A percentile compares a stretch with the other conserved stretches of the same genome.
phyloP scores from a whole-genome alignment of 1,284 basidiomycete genomes.

The Ustilago hordei region DNA sequence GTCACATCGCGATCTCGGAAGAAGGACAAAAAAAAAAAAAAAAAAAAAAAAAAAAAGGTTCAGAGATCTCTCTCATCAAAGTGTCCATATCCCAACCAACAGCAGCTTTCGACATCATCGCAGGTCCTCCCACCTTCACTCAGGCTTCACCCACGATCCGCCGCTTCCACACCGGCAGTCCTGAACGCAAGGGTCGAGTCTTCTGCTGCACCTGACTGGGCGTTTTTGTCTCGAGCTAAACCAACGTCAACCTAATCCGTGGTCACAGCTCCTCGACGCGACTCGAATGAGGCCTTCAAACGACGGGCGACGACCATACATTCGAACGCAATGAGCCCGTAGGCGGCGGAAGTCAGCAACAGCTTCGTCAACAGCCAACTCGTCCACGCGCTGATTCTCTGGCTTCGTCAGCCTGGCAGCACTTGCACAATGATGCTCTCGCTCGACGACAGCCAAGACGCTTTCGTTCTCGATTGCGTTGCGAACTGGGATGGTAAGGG shows the following conservation, averaged over 20 bases:
- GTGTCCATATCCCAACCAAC: neutral
- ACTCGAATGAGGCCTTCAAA: neutral
- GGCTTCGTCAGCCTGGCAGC: slow-evolving; percentile 1
- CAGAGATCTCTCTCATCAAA: neutral
- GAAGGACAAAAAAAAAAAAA: slow-evolving; percentile 18
- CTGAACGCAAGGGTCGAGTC: neutral
- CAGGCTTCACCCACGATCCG: neutral
- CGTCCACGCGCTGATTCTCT: neutral
- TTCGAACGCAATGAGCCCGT: slow-evolving; percentile 10
- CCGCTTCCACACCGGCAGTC: neutral
- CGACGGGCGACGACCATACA: neutral
- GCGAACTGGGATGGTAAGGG: slow-evolving; percentile 22
- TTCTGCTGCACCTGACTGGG: neutral
- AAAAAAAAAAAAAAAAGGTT: slow-evolving; percentile 2
- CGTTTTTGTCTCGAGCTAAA: neutral
- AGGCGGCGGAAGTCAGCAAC: neutral
- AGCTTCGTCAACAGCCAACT: neutral
- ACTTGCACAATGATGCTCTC: slow-evolving; percentile 12
- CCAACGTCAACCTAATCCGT: neutral
- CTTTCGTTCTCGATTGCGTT: slow-evolving; percentile 25
- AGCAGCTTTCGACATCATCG: neutral
- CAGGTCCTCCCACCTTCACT: neutral
- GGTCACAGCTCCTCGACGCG: too few species aligned
- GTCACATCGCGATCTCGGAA: slow-evolving; percentile 25
- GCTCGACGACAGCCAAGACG: slow-evolving; percentile 9